Percentiles rank a stretch among this genome's conserved stretches.
Evolutionary conservation across 352 stramenopile species (phyloP).

Genomic region (Blastocystis sp.): DNA sequence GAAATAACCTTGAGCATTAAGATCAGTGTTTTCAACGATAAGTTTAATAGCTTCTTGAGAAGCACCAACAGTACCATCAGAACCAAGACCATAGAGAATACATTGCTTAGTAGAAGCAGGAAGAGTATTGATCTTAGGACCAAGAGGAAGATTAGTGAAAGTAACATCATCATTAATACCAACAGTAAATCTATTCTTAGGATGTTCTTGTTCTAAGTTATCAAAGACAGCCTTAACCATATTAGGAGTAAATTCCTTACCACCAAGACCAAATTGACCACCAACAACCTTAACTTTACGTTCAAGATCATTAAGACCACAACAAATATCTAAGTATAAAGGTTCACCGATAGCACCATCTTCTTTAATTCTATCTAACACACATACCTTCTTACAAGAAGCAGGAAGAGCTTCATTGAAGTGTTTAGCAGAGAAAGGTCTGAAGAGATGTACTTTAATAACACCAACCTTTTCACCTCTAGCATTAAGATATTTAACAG

Average conservation of each 20-base stretch:
- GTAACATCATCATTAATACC: constrained; percentile 54
- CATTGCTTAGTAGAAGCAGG: constrained; percentile 56
- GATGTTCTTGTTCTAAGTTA: constrained; percentile 44
- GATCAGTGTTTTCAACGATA: constrained; percentile 45
- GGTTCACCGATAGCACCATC: constrained; percentile 52
- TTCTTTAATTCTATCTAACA: constrained; percentile 51
- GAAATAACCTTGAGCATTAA: constrained; percentile 50
- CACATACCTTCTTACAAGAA: constrained; percentile 49
- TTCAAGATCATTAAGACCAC: constrained; percentile 51
- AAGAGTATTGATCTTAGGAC: constrained; percentile 47
- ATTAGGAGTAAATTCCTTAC: constrained; percentile 50
- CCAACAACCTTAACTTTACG: constrained; percentile 45
- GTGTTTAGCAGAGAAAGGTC: constrained; percentile 54
- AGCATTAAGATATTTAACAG: constrained; percentile 54
- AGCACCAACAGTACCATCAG: constrained; percentile 50
- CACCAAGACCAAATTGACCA: constrained; percentile 42
- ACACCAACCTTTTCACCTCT: constrained; percentile 53
- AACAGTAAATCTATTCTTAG: constrained; percentile 55
- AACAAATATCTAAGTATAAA: constrained; percentile 52
- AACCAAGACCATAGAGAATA: constrained; percentile 64
- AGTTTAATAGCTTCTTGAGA: constrained; percentile 50
- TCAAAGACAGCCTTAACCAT: constrained; percentile 53
- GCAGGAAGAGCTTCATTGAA: constrained; percentile 50
- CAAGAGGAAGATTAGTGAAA: constrained; percentile 44
- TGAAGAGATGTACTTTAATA: constrained; percentile 51